A percentile compares a stretch with the other conserved stretches of the same genome.
phyloP scores from a whole-genome alignment of 768 basidiomycete genomes.

The Plicaturopsis crispa region DNA sequence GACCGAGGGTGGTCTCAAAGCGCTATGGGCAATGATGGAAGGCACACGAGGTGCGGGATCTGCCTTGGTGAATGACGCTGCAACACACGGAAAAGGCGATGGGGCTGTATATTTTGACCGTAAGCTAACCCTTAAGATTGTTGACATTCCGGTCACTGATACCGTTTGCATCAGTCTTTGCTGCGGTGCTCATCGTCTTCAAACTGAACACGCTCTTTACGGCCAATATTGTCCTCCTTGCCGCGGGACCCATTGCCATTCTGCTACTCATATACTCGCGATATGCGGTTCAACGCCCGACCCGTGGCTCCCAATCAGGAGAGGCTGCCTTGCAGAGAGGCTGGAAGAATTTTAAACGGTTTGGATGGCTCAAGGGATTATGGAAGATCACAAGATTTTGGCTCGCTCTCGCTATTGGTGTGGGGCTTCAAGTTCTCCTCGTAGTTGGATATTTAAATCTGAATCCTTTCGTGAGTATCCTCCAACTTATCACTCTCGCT shows the following conservation, averaged over 20 bases:
- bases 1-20: slow-evolving; percentile 41
- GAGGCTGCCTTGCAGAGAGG: too few relatives aligned
- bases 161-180: slow-evolving; percentile 44
- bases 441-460: slow-evolving; percentile 41
- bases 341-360: slow-evolving; percentile 18
- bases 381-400: slow-evolving; percentile 59
- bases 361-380: slow-evolving; percentile 20
- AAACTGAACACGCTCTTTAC: slow-evolving; percentile 41
- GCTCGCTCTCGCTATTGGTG: slow-evolving; percentile 40
- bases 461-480: slow-evolving; percentile 64
- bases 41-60: slow-evolving; percentile 46
- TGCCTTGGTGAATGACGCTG: slow-evolving; percentile 41
- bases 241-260: slow-evolving; percentile 54
- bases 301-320: too few relatives aligned
- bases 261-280: slow-evolving; percentile 27
- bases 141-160: too few relatives aligned
- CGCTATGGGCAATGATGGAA: slow-evolving; percentile 81
- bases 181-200: slow-evolving; percentile 45
- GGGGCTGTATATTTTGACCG: slow-evolving; percentile 67
- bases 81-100: slow-evolving; percentile 17
- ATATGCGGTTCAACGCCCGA: too few relatives aligned
- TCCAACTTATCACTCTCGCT: too few relatives aligned
- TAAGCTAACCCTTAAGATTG: slow-evolving; percentile 26
- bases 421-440: slow-evolving; percentile 39
- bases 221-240: slow-evolving; percentile 50